Evolutionary conservation across 495 filamentous ascomycete species (phyloP).

Genomic region (Tuber magnatum): DNA sequence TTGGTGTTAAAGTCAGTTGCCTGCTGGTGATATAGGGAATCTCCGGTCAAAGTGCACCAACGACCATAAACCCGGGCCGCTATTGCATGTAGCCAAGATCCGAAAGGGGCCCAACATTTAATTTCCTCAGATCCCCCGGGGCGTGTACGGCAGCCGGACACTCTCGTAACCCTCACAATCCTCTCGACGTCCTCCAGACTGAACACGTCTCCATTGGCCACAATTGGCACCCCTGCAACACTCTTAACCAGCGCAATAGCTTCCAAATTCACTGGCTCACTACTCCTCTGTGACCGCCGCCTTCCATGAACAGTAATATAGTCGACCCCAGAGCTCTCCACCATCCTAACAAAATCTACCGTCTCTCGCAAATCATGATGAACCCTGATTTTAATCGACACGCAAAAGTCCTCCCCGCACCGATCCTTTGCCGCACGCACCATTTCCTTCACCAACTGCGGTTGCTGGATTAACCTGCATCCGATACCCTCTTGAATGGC

Average conservation of each 20-base stretch:
- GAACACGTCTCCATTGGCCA: conserved; percentile 60
- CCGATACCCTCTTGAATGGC: conserved; percentile 57
- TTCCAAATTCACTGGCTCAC: conserved; percentile 52
- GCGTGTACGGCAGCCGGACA: not conserved
- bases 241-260: conserved; percentile 52
- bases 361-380: conserved; percentile 52
- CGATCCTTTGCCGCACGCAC: conserved; percentile 48
- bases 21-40: not conserved
- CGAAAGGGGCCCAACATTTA: not conserved
- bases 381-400: conserved; percentile 62
- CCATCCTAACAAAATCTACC: conserved; percentile 33
- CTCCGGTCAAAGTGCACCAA: not conserved
- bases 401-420: conserved; percentile 43
- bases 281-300: conserved; percentile 50
- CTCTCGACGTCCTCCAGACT: conserved; percentile 43
- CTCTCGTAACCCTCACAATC: conserved; percentile 39
- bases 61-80: not conserved
- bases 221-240: conserved; percentile 48
- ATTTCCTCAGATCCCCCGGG: not conserved
- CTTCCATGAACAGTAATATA: conserved; percentile 62
- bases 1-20: conserved; percentile 41
- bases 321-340: conserved; percentile 44
- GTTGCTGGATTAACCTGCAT: conserved; percentile 56
- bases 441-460: conserved; percentile 55
- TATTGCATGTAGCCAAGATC: not conserved